phyloP scores from a whole-genome alignment of 306 rosid genomes.

The Mucuna pruriens region DNA sequence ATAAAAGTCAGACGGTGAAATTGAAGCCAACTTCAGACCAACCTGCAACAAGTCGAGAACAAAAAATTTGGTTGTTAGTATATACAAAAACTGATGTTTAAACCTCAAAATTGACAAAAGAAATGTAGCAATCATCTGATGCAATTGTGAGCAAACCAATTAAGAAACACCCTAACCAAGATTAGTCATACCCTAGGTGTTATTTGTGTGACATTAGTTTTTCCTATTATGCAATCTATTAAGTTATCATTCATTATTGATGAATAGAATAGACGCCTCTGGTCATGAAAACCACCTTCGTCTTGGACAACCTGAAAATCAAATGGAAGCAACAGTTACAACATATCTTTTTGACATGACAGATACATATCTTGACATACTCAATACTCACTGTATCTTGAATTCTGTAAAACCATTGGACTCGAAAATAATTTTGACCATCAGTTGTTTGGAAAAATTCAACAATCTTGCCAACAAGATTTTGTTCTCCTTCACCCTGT shows the following conservation, averaged over 20 bases:
- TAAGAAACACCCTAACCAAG: constrained; percentile 30
- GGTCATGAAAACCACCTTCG: constrained; percentile 79
- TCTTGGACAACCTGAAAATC: constrained; percentile 71
- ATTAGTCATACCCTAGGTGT: constrained; percentile 68
- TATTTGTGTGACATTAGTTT: constrained; percentile 63
- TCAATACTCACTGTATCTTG: constrained; percentile 92
- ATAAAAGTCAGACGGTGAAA: constrained; percentile 63
- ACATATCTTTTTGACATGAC: constrained; percentile 6
- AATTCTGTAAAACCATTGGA: constrained; percentile 91
- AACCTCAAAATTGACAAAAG: constrained; percentile 8
- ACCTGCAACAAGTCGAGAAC: constrained; percentile 54
- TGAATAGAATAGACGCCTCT: constrained; percentile 89
- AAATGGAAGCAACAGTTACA: constrained; percentile 33
- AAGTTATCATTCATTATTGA: constrained; percentile 86
- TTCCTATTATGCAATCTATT: constrained; percentile 76
- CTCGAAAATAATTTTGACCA: constrained; percentile 72
- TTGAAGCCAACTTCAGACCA: constrained; percentile 57
- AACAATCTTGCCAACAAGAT: constrained; percentile 76
- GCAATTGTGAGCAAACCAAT: constrained; percentile 6
- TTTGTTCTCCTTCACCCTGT: constrained; percentile 76
- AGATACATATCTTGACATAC: constrained; percentile 39
- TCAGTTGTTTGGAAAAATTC: constrained; percentile 85
- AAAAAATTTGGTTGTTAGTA: neutral
- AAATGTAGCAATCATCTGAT: constrained; percentile 13
- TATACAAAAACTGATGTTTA: constrained; percentile 5